Conservation (phyloP, 768 basidiomycete species). For the Naganishia vaughanmartiniae region DNA sequence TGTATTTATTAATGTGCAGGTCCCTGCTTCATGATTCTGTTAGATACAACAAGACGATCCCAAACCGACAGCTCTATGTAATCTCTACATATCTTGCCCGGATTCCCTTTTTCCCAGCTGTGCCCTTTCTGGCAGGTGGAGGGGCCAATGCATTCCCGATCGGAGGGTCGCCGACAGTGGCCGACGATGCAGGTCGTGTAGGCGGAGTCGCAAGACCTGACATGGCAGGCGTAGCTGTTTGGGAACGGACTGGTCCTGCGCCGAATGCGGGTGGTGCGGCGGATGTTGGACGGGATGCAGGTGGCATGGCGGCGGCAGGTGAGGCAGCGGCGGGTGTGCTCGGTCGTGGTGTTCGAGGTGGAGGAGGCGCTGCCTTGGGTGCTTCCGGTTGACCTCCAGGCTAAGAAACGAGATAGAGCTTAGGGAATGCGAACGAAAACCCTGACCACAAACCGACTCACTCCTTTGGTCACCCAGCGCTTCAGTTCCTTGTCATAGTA, state of each 20-base stretch:
- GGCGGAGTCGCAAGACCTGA: slow-evolving; percentile 51
- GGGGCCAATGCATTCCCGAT: slow-evolving; percentile 55
- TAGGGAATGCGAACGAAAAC: not conserved
- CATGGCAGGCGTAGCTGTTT: slow-evolving; percentile 25
- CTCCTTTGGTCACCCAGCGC: slow-evolving; percentile 84
- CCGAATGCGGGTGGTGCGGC: slow-evolving; percentile 18
- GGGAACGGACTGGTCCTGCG: slow-evolving; percentile 28
- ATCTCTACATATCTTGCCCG: slow-evolving; percentile 86
- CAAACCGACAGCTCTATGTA: slow-evolving; percentile 57
- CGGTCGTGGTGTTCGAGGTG: slow-evolving; percentile 63
- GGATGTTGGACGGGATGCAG: slow-evolving; percentile 30
- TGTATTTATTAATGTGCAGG: too few species aligned
- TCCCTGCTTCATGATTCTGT: not conserved
- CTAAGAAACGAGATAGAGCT: slow-evolving; percentile 52
- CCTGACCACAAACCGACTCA: slow-evolving; percentile 47
- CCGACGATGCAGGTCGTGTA: slow-evolving; percentile 52
- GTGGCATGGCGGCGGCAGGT: slow-evolving; percentile 32
- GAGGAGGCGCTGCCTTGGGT: slow-evolving; percentile 67
- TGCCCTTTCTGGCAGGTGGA: slow-evolving; percentile 57
- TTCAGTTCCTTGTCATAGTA: slow-evolving; percentile 93
- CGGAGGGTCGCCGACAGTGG: slow-evolving; percentile 39
- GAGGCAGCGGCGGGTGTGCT: slow-evolving; percentile 27
- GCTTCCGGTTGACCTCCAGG: slow-evolving; percentile 60
- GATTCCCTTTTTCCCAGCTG: slow-evolving; percentile 65
- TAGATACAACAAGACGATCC: not conserved